Conservation (phyloP, 352 stramenopile genomes). For the Phytophthora pistaciae region DNA sequence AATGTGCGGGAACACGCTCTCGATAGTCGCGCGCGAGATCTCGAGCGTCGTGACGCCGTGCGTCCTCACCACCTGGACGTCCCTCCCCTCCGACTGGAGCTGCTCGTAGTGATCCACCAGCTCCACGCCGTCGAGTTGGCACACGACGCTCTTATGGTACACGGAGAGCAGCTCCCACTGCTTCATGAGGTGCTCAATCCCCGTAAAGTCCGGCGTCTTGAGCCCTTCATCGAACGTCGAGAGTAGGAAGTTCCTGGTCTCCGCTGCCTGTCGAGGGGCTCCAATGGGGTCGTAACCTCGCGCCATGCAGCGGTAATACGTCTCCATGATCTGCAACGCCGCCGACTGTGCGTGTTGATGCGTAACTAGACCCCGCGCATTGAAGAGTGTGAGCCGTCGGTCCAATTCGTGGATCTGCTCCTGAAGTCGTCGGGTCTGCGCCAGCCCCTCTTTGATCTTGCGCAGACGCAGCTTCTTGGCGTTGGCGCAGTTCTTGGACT, state of each 20-base stretch:
- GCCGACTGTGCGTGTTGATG: conserved; percentile 29
- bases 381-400: conserved; percentile 3
- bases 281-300: conserved; percentile 28
- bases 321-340: conserved; percentile 40
- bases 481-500: conserved; percentile 13
- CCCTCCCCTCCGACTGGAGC: neutral
- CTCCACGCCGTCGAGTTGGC: conserved; percentile 7
- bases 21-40: conserved; percentile 48
- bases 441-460: neutral
- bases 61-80: conserved; percentile 39
- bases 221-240: conserved; percentile 34
- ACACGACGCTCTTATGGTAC: conserved; percentile 36
- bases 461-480: neutral
- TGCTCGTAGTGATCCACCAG: conserved; percentile 20
- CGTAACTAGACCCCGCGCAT: neutral
- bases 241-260: conserved; percentile 33
- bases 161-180: conserved; percentile 51
- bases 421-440: neutral
- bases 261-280: neutral
- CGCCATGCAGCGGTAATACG: conserved; percentile 43
- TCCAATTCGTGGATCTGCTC: conserved; percentile 18
- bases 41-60: conserved; percentile 38
- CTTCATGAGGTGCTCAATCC: conserved; percentile 37
- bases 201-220: conserved; percentile 39
- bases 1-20: conserved; percentile 55